Base-by-base conservation (phyloP, 768 basidiomycete genomes). In the Pisolithus sp. region DNA sequence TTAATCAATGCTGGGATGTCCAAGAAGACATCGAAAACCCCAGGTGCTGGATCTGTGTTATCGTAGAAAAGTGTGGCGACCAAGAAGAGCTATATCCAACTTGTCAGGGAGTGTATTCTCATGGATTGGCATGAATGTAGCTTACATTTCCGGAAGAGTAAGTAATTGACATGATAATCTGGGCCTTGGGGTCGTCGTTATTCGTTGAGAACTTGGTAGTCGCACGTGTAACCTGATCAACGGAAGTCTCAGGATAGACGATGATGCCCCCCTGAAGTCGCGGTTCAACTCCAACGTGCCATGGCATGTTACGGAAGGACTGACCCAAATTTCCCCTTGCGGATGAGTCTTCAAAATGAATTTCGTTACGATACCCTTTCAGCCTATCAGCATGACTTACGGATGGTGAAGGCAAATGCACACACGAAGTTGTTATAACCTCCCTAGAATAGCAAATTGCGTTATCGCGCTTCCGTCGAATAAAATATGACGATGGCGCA, bases 251-350 rank as follows among this genome's bases (percentile, higher is more conserved):
- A 1, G 58, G 53, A 39, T 64, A 69, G 5, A 55, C 61, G 26
- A 82, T 71, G 1, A 73, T 17, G 1, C 82, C 82, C 5, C 80
- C 81, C 81, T 82, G 48, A 21, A 4, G 10, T 36, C 20, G 20
- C 5, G 26, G 1, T 18, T 51, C 13, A n/a, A 50, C 12, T n/a
- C 47, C 2, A 52, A 46, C 48, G 0, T n/a, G n/a, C n/a, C 13
- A 31, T 10, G 15, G 38, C 30, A 40, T 13, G 26, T n/a, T 13
- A 40, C 5, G 4, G 2, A 8, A 39, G 42, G n/a, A 49, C 75
- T 13, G 66, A 84, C 82, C 82, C 82, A 85, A 51, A 85, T 77
- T 63, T 75, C 61, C 0, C 68, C 66, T 64, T 84, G 81, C 5
- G 82, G 76, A 58, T 72, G 73, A 0, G 79, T 71, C 54, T 75